Evolutionary conservation across 768 basidiomycete genomes (phyloP).

Genomic region (Lentinula detonsa): DNA sequence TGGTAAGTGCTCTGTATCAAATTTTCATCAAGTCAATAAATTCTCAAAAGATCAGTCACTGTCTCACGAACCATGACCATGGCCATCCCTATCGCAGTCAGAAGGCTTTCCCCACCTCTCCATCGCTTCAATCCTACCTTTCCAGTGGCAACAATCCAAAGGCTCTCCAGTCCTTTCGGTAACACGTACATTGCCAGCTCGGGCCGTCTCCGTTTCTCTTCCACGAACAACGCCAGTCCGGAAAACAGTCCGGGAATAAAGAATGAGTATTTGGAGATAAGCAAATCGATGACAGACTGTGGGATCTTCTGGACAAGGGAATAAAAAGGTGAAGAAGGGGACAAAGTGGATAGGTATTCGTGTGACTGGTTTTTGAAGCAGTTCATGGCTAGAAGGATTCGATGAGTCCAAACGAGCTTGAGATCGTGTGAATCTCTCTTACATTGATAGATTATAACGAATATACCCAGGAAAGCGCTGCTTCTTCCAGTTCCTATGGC

Average conservation of each 20-base stretch:
- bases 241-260: slow-evolving; percentile 69
- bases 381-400: slow-evolving; percentile 38
- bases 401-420: neutral
- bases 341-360: slow-evolving; percentile 32
- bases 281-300: slow-evolving; percentile 40
- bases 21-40: neutral
- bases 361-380: slow-evolving; percentile 65
- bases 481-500: slow-evolving; percentile 72
- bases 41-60: neutral
- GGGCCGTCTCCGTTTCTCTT: slow-evolving; percentile 80
- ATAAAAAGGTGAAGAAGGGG: slow-evolving; percentile 25
- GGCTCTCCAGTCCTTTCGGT: slow-evolving; percentile 85
- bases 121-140: slow-evolving; percentile 68
- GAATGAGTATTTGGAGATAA: slow-evolving; percentile 67
- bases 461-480: slow-evolving; percentile 80
- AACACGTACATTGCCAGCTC: slow-evolving; percentile 92
- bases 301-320: slow-evolving; percentile 26
- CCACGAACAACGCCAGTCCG: slow-evolving; percentile 77
- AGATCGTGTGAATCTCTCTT: slow-evolving; percentile 15
- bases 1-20: slow-evolving; percentile 68
- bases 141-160: slow-evolving; percentile 77
- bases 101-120: slow-evolving; percentile 60
- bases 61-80: slow-evolving; percentile 74
- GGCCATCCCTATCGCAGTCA: slow-evolving; percentile 76
- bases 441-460: slow-evolving; percentile 82